These are phyloP conservation scores for Bryopsis sp. DNA, from an alignment of 139 green algal genomes.

Conservation along the genomic window DNA sequence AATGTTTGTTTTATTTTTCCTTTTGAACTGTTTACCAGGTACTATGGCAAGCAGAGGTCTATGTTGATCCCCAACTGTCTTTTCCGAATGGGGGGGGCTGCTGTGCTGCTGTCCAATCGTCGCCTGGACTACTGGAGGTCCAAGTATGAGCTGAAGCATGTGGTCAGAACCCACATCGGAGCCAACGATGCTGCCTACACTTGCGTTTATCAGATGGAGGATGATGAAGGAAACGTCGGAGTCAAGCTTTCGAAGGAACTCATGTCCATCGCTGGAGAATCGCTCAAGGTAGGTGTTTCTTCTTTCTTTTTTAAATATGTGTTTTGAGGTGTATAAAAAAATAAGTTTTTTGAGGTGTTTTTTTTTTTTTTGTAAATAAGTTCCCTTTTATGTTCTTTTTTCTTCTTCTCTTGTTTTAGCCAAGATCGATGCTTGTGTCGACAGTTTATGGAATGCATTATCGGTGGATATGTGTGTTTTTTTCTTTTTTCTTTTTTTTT, in stretches of 20 bases:
- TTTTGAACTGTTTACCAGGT: conserved; percentile 28
- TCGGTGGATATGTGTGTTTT: too few species aligned
- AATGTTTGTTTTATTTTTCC: too few species aligned
- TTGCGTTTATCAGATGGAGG: conserved; percentile 78
- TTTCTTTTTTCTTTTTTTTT: neutral
- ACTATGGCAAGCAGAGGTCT: conserved; percentile 78
- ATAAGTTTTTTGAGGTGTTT: neutral
- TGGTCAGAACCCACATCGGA: conserved; percentile 87
- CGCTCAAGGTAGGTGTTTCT: conserved; percentile 32
- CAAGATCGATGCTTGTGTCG: too few species aligned
- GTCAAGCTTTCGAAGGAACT: conserved; percentile 85
- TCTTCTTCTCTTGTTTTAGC: neutral
- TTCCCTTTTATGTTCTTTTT: neutral
- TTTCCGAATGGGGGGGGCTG: conserved; percentile 86
- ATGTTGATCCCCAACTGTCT: conserved; percentile 98
- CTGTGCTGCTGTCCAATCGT: conserved; percentile 88
- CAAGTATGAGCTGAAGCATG: conserved; percentile 39
- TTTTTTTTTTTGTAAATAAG: neutral
- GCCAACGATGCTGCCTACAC: conserved; percentile 76
- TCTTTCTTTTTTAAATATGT: neutral
- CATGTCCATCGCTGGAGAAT: conserved; percentile 81
- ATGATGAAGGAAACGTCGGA: conserved; percentile 46
- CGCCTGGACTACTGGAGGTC: conserved; percentile 45
- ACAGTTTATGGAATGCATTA: too few species aligned
- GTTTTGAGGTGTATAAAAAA: too few species aligned